Percentiles rank a stretch among this genome's conserved stretches.
Conservation (phyloP, 2,329 filamentous ascomycete genomes). For the Pseudocercospora cruenta region DNA sequence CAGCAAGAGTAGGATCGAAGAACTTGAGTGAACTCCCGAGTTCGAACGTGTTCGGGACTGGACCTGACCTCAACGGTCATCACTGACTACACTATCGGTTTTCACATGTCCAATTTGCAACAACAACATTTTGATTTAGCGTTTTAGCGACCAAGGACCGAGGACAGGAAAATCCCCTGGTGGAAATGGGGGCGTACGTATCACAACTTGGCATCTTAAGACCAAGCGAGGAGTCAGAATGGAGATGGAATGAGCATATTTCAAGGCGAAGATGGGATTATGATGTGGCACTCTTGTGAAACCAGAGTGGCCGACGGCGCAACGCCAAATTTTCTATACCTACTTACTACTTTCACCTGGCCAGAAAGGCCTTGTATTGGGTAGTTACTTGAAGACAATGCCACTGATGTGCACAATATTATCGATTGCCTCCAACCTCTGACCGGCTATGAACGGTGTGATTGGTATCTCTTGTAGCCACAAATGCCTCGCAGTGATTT, state of each 20-base stretch:
- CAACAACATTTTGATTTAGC: conserved; percentile 22
- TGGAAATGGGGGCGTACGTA: conserved; percentile 3
- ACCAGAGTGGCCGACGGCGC: conserved; percentile 15
- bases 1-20: conserved; percentile 12
- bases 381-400: not conserved
- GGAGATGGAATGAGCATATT: conserved; percentile 7
- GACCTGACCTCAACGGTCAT: conserved; percentile 8
- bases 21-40: conserved; percentile 9
- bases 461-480: too few relatives aligned
- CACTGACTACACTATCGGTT: conserved; percentile 23
- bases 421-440: not conserved
- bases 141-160: conserved; percentile 24
- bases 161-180: not conserved
- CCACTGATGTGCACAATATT: not conserved
- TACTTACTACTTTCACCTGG: conserved; percentile 2
- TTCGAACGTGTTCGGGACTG: not conserved
- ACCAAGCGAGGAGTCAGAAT: conserved; percentile 18
- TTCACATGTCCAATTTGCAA: conserved; percentile 24
- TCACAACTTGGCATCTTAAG: conserved; percentile 22
- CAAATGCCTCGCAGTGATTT: too few relatives aligned
- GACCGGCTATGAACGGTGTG: not conserved
- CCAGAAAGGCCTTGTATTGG: conserved; percentile 1
- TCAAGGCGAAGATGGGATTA: not conserved
- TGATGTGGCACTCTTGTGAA: not conserved
- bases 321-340: conserved; percentile 16